Evolutionary conservation across 768 basidiomycete genomes (phyloP).

Genomic region (Chalciporus piperatus): DNA sequence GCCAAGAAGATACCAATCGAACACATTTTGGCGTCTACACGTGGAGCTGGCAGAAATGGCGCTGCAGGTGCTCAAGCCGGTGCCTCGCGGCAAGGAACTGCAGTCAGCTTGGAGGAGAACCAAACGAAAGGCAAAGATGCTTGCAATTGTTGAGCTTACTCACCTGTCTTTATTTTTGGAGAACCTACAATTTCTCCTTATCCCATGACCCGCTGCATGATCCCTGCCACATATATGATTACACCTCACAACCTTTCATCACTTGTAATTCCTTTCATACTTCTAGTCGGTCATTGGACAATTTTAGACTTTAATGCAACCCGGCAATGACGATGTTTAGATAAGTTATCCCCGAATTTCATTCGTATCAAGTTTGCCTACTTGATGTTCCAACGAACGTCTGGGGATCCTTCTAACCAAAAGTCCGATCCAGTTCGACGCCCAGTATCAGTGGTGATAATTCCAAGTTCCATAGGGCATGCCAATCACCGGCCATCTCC

Average conservation of each 20-base stretch:
- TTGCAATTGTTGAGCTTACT: constrained; percentile 68
- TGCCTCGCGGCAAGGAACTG: constrained; percentile 47
- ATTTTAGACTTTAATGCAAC: constrained; percentile 2
- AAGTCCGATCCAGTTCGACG: background rate
- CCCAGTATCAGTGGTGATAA: background rate
- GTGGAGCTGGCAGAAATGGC: constrained; percentile 62
- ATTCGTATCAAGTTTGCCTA: too few relatives aligned
- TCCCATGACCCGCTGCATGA: constrained; percentile 20
- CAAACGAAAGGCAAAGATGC: constrained; percentile 66
- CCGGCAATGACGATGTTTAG: background rate
- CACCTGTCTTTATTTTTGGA: constrained; percentile 13
- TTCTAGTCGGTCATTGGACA: constrained; percentile 18
- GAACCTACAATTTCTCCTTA: constrained; percentile 17
- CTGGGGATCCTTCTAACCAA: background rate
- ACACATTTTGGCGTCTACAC: constrained; percentile 84
- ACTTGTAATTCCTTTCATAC: constrained; percentile 30
- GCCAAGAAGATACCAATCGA: constrained; percentile 92
- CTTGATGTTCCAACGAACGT: too few relatives aligned
- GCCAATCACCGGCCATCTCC: too few relatives aligned
- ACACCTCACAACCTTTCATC: constrained; percentile 14
- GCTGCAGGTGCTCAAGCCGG: constrained; percentile 51
- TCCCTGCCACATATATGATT: constrained; percentile 24
- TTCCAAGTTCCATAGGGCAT: background rate
- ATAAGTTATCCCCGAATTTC: too few relatives aligned
- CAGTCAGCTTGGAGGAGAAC: constrained; percentile 71